Evolutionary conservation across 2,329 filamentous ascomycete species (phyloP).

Genomic region (Xylariaceae sp.): DNA sequence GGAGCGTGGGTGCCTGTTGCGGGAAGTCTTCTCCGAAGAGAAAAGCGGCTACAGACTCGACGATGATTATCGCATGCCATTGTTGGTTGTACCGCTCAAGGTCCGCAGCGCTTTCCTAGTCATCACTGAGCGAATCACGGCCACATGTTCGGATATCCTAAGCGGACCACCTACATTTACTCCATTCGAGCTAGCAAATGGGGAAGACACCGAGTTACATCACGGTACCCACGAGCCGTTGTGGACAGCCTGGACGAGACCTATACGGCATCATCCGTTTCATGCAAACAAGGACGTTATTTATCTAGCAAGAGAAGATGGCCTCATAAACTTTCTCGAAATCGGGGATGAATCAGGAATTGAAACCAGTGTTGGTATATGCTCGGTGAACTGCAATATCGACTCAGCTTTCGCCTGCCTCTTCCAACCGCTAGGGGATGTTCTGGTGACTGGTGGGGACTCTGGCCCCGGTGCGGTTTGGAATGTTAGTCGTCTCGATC

Average conservation of each 20-base stretch:
- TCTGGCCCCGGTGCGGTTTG: slow-evolving; percentile 78
- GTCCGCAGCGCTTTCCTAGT: slow-evolving; percentile 72
- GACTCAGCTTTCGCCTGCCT: slow-evolving; percentile 80
- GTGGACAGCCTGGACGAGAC: slow-evolving; percentile 86
- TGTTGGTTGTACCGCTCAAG: slow-evolving; percentile 72
- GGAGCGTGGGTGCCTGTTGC: slow-evolving; percentile 55
- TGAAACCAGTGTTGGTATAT: slow-evolving; percentile 60
- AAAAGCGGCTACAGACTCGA: slow-evolving; percentile 55
- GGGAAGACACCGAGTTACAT: slow-evolving; percentile 47
- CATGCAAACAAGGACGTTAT: slow-evolving; percentile 72
- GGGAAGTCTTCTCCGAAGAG: slow-evolving; percentile 48
- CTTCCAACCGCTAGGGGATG: slow-evolving; percentile 69
- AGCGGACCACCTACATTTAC: slow-evolving; percentile 53
- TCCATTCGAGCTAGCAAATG: slow-evolving; percentile 45
- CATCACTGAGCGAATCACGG: slow-evolving; percentile 63
- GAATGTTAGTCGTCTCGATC: slow-evolving; percentile 54
- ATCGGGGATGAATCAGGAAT: slow-evolving; percentile 62
- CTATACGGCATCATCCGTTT: slow-evolving; percentile 67
- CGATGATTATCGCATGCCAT: slow-evolving; percentile 59
- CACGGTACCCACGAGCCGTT: slow-evolving; percentile 56
- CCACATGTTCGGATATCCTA: slow-evolving; percentile 58
- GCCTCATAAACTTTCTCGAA: slow-evolving; percentile 73
- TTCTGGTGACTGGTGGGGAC: slow-evolving; percentile 79
- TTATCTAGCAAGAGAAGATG: slow-evolving; percentile 87
- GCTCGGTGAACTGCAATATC: slow-evolving; percentile 72